phyloP scores from a whole-genome alignment of 176 grass and related monocot species.

The Musa troglodytarum region DNA sequence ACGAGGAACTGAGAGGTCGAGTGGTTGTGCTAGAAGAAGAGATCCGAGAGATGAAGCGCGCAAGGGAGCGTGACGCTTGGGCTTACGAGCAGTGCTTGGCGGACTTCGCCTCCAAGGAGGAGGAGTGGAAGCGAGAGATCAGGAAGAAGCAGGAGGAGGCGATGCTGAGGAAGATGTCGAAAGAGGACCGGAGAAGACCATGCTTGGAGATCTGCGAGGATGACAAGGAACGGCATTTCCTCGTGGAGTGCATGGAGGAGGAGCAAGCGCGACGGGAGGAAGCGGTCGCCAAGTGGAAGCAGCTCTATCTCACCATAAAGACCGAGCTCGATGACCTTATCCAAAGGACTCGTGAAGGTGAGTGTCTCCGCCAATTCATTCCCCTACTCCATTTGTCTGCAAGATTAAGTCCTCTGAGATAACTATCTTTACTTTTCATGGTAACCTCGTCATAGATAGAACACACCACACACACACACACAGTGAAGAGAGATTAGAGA shows the following conservation, averaged over 20 bases:
- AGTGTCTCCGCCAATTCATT: neutral
- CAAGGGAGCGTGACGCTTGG: slow-evolving; percentile 14
- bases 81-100: slow-evolving; percentile 19
- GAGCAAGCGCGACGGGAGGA: neutral
- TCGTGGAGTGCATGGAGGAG: neutral
- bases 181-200: neutral
- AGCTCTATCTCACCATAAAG: slow-evolving; percentile 35
- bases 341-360: neutral
- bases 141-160: slow-evolving; percentile 21
- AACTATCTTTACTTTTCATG: no score
- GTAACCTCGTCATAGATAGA: no score
- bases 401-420: no score
- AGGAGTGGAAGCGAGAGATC: slow-evolving; percentile 31
- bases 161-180: slow-evolving; percentile 13
- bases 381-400: no score
- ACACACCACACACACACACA: no score
- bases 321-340: slow-evolving; percentile 7
- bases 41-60: slow-evolving; percentile 16
- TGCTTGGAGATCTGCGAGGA: slow-evolving; percentile 22
- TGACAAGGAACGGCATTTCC: slow-evolving; percentile 8
- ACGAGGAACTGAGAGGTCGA: slow-evolving; percentile 1
- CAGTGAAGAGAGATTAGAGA: no score
- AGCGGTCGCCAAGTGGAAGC: slow-evolving; percentile 9
- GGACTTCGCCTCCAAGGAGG: slow-evolving; percentile 29
- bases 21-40: slow-evolving; percentile 22